Base-by-base conservation (phyloP, 345 rosid genomes). In the Schrenkiella parvula region DNA sequence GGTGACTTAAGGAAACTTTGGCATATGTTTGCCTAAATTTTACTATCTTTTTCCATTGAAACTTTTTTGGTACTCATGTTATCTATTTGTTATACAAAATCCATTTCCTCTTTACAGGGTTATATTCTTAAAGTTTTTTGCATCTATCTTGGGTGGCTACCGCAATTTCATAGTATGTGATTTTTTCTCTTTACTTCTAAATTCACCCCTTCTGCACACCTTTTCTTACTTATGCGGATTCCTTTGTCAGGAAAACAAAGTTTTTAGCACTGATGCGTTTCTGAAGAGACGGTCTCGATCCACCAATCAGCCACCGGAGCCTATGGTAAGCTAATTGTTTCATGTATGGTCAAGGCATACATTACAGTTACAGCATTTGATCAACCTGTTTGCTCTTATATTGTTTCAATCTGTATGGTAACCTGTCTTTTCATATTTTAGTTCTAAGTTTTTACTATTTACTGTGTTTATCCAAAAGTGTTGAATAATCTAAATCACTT, bases 121-220 rank as follows among this genome's bases (percentile, higher is more conserved):
- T 57, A 95, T 87, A 80, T 95, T 90, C 79, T 83, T 95, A 50
- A 95, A 85, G 85, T 89, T 88, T 79, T 88, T 95, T 80, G 97
- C 98, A 57, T 91, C 98, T 69, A 80, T 95, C 62, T 83, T 95
- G 81, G 85, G 92, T 72, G 99, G 99, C 85, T 95, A 95, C 79
- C 99, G 96, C 84, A 95, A 95, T 82, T 95, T 95, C 81, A 80
- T 95, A 53, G 99, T 95, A 90, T 46, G 97, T 28, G 53, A 65
- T 2, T 14, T 73, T 48, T 21, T 18, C 72, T 58, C 34, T 66
- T 23, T 37, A 68, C 63, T 66, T 72, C 18, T 69, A 59, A n/a
- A 15, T 65, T 41, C 25, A 37, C 21, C 28, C 5, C 55, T 65
- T 42, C 50, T 43, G 38, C 44, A 22, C 39, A 50, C 19, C 55